Percentiles rank a stretch among this genome's conserved stretches.
phyloP scores from a whole-genome alignment of 108 stramenopile species.

The Nitzschia sp. region DNA sequence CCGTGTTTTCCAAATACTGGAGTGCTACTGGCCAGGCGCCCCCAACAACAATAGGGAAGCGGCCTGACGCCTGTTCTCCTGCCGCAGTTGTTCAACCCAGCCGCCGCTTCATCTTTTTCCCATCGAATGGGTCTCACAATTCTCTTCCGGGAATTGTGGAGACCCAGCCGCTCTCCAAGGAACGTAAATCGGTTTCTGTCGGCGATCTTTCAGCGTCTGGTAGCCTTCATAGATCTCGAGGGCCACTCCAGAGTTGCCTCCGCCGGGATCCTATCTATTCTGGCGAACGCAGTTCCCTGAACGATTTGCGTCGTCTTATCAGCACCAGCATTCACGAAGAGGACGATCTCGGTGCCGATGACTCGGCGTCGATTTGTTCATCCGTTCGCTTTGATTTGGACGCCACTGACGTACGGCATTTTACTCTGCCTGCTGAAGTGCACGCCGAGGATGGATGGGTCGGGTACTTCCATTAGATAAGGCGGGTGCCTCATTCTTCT shows the following conservation, averaged over 20 bases:
- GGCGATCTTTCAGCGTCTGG: slow-evolving; percentile 5
- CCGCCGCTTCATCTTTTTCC: slow-evolving; percentile 8
- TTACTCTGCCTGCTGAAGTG: slow-evolving; percentile 8
- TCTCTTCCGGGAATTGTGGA: not conserved
- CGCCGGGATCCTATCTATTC: slow-evolving; percentile 14
- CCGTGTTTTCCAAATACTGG: slow-evolving; percentile 23
- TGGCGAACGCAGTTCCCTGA: not conserved
- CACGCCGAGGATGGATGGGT: slow-evolving; percentile 20
- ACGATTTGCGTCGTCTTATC: no score
- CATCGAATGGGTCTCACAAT: not conserved
- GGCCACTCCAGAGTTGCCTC: not conserved
- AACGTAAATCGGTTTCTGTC: slow-evolving; percentile 5
- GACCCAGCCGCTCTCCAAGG: not conserved
- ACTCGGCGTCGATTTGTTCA: slow-evolving; percentile 11
- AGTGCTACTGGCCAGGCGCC: slow-evolving; percentile 11
- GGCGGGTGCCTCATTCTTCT: no score
- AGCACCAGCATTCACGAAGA: slow-evolving; percentile 1
- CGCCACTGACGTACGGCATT: slow-evolving; percentile 16
- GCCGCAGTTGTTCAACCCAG: not conserved
- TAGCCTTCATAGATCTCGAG: not conserved
- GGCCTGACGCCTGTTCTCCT: slow-evolving; percentile 14
- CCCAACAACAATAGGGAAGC: not conserved
- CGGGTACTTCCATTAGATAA: slow-evolving; percentile 24
- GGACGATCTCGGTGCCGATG: not conserved
- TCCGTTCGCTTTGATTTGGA: slow-evolving; percentile 23